Percentiles rank a stretch among this genome's conserved stretches.
Conservation (phyloP, 305 asterid genomes). For the Rubia peregrina region DNA sequence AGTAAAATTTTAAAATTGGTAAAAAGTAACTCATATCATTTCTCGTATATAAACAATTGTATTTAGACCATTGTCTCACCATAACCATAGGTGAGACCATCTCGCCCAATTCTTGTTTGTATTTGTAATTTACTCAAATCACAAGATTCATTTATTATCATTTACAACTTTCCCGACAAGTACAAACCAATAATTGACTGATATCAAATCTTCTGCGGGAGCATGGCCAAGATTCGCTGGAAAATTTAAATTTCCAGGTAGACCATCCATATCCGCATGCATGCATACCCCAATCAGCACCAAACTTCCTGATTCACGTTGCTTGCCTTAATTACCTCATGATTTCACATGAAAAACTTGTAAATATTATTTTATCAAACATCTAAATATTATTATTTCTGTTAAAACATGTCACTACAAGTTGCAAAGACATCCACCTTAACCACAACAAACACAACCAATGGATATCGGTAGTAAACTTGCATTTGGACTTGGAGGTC, state of each 20-base stretch:
- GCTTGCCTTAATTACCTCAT: neutral
- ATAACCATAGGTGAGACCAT: no score
- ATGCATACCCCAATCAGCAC: neutral
- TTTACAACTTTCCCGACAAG: neutral
- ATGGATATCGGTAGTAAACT: neutral
- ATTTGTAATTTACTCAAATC: no score
- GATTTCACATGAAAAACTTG: neutral
- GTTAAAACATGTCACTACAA: neutral
- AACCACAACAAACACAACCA: neutral
- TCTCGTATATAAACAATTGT: no score
- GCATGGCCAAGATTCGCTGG: neutral
- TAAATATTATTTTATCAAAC: neutral
- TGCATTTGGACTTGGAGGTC: neutral
- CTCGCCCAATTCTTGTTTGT: no score
- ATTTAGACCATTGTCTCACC: no score
- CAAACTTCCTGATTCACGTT: neutral
- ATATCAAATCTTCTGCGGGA: neutral
- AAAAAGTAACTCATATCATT: no score
- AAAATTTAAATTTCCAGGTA: neutral
- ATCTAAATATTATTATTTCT: neutral
- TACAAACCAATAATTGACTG: neutral
- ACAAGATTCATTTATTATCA: no score
- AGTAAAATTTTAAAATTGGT: no score
- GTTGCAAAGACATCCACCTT: neutral
- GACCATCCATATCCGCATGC: neutral